Percentiles rank a stretch among this genome's conserved stretches.
phyloP scores from a whole-genome alignment of 257 asterid genomes.

The Gynochthodes officinalis region DNA sequence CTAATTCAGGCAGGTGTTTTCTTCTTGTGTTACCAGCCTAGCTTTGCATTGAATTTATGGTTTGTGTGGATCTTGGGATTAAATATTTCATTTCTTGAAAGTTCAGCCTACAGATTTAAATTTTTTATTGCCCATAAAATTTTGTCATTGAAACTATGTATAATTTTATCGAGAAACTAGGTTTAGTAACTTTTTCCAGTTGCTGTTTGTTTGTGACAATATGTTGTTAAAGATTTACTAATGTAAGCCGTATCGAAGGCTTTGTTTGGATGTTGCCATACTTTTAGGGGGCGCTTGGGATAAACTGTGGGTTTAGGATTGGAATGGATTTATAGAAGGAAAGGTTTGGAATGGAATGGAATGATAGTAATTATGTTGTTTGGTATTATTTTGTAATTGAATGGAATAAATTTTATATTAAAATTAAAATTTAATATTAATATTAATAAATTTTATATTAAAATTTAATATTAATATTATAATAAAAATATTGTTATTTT shows the following conservation, averaged over 20 bases:
- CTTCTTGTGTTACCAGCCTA: slow-evolving; percentile 6
- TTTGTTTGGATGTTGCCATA: background rate
- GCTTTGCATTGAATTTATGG: background rate
- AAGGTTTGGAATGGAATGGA: too few species aligned
- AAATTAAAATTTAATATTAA: too few species aligned
- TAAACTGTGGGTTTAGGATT: too few species aligned
- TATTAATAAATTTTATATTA: too few species aligned
- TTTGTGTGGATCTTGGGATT: background rate
- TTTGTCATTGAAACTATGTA: background rate
- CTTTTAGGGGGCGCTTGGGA: too few species aligned
- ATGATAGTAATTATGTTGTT: too few species aligned
- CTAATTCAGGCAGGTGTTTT: slow-evolving; percentile 45
- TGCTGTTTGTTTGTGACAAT: background rate
- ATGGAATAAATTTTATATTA: too few species aligned
- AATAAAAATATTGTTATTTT: too few species aligned
- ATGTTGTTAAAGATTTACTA: too few species aligned
- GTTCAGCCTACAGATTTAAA: background rate
- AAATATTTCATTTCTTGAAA: background rate
- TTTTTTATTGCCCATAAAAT: background rate
- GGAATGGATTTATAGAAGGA: too few species aligned
- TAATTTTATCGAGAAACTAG: background rate
- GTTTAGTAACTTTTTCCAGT: background rate
- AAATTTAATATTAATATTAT: too few species aligned
- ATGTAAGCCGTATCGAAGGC: background rate
- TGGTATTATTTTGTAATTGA: too few species aligned